Conservation (phyloP, 2,329 filamentous ascomycete genomes). For the Cryphonectria parasitica region DNA sequence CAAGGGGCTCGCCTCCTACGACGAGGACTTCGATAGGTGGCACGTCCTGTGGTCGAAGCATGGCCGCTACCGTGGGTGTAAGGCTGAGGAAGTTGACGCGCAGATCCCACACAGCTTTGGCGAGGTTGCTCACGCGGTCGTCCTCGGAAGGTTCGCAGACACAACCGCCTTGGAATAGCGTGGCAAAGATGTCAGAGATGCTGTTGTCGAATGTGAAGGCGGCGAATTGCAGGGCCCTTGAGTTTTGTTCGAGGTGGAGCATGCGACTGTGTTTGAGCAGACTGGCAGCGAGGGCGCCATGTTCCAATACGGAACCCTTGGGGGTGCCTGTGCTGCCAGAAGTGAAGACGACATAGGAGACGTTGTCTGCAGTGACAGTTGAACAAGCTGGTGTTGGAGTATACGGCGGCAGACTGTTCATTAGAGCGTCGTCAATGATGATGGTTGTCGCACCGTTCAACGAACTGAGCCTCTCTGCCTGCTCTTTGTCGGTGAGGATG, state of each 20-base stretch:
- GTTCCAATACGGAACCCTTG: constrained; percentile 35
- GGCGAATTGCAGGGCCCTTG: constrained; percentile 38
- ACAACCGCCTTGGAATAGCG: constrained; percentile 60
- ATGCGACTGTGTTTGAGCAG: constrained; percentile 2
- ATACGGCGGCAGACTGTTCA: neutral
- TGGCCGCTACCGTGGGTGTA: constrained; percentile 61
- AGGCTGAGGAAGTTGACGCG: constrained; percentile 56
- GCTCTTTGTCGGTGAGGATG: constrained; percentile 22
- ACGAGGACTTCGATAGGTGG: constrained; percentile 46
- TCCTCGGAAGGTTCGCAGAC: constrained; percentile 60
- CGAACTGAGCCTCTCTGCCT: neutral
- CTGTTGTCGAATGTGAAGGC: constrained; percentile 58
- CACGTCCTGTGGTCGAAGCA: constrained; percentile 42
- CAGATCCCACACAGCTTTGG: constrained; percentile 53
- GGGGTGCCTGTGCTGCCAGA: constrained; percentile 56
- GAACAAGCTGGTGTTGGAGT: neutral
- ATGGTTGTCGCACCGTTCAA: constrained; percentile 14
- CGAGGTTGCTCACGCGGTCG: constrained; percentile 53
- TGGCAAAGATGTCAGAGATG: constrained; percentile 55
- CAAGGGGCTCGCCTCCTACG: constrained; percentile 35
- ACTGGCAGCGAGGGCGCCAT: neutral
- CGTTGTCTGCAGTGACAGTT: neutral
- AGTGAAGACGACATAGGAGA: constrained; percentile 51
- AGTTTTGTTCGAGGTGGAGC: neutral
- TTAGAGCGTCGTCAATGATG: constrained; percentile 11